Conservation (phyloP, 148 eudicot genomes). For the Simmondsia chinensis region DNA sequence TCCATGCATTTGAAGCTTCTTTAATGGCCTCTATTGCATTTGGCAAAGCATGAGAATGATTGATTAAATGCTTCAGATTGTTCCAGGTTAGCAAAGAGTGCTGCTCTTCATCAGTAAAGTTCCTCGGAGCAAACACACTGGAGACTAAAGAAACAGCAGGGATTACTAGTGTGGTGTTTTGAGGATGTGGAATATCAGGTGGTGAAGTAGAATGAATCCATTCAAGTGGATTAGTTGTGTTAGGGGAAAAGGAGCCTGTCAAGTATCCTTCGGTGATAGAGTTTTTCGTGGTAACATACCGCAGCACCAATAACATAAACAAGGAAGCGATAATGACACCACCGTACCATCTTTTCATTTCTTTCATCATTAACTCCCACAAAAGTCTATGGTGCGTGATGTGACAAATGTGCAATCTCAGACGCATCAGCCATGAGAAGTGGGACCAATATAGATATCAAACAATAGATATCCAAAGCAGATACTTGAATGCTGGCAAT, state of each 20-base stretch:
- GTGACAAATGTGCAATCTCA: constrained; percentile 3
- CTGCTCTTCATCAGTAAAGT: constrained; percentile 54
- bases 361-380: constrained; percentile 18
- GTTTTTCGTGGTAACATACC: constrained; percentile 37
- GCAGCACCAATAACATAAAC: constrained; percentile 54
- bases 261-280: constrained; percentile 40
- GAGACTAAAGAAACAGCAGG: constrained; percentile 38
- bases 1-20: constrained; percentile 88
- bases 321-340: constrained; percentile 46
- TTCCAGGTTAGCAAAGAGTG: constrained; percentile 77
- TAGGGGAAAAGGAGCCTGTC: constrained; percentile 23
- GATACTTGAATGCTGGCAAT: too few relatives aligned
- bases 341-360: constrained; percentile 82
- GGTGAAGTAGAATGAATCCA: constrained; percentile 59
- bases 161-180: constrained; percentile 36
- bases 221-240: constrained; percentile 60
- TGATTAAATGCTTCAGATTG: constrained; percentile 47
- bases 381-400: too few relatives aligned
- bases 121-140: constrained; percentile 49
- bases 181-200: constrained; percentile 42
- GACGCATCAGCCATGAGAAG: not conserved
- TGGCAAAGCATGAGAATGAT: constrained; percentile 61
- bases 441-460: constrained; percentile 4
- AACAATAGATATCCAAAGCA: not conserved
- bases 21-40: constrained; percentile 75